Evolutionary conservation across 1,284 basidiomycete species (phyloP).

Genomic region (Rhodotorula sp.): DNA sequence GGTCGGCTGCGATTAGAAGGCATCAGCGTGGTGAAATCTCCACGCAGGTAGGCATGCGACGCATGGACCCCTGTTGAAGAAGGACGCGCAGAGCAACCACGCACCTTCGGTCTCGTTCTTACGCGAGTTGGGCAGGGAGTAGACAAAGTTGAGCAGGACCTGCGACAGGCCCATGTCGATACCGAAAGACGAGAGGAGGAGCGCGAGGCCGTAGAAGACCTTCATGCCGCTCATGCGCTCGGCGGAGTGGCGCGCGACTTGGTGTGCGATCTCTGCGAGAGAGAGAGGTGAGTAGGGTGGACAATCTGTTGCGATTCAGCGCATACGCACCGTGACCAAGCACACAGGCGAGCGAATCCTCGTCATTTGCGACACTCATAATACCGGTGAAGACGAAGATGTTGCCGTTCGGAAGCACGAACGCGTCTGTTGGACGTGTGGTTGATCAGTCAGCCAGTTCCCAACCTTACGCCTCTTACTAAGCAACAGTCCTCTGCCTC

Average conservation of each 20-base stretch:
- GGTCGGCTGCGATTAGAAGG: conserved; percentile 23
- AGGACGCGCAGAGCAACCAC: conserved; percentile 20
- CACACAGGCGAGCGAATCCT: conserved; percentile 81
- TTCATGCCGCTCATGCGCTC: conserved; percentile 56
- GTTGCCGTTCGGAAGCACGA: conserved; percentile 57
- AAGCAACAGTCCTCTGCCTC: too few species aligned
- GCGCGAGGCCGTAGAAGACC: conserved; percentile 58
- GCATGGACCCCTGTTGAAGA: neutral
- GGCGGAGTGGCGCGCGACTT: conserved; percentile 74
- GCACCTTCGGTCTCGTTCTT: conserved; percentile 76
- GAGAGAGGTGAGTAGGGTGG: neutral
- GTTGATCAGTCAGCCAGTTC: neutral
- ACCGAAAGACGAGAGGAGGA: conserved; percentile 61
- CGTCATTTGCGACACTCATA: conserved; percentile 67
- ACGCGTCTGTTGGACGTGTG: conserved; percentile 2
- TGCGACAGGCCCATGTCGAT: conserved; percentile 60
- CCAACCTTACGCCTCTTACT: too few species aligned
- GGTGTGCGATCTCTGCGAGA: conserved; percentile 76
- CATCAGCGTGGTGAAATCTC: conserved; percentile 66
- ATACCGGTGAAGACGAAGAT: conserved; percentile 88
- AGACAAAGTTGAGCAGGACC: conserved; percentile 59
- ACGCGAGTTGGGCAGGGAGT: conserved; percentile 78
- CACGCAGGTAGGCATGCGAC: conserved; percentile 51
- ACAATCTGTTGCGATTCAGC: neutral
- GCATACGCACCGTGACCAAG: conserved; percentile 71